These are phyloP conservation scores for Cenchrus purpureus DNA, from an alignment of 176 grass and related monocot species.

Conservation along the genomic window DNA sequence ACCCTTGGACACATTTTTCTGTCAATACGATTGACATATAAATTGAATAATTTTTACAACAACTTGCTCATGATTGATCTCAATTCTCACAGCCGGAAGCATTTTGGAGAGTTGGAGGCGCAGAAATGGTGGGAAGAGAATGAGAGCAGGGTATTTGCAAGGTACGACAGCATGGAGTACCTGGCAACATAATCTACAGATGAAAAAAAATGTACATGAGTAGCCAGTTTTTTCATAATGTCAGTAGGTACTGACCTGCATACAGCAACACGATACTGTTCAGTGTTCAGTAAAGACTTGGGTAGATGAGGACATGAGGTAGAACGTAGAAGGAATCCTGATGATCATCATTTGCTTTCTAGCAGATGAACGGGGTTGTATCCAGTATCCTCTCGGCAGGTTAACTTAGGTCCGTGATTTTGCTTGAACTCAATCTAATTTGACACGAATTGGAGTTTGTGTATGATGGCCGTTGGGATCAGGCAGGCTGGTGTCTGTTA, in stretches of 20 bases:
- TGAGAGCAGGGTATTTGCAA: conserved; percentile 57
- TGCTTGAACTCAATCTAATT: not conserved
- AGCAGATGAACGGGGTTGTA: not conserved
- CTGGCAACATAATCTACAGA: not conserved
- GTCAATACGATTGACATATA: not conserved
- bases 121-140: conserved; percentile 93
- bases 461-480: not conserved
- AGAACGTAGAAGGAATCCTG: not conserved
- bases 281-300: not conserved
- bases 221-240: conserved; percentile 5
- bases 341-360: not conserved
- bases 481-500: not conserved
- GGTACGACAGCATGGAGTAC: conserved; percentile 59
- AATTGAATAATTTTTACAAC: not conserved
- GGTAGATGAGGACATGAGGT: not conserved
- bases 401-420: not conserved
- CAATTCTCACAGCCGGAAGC: conserved; percentile 65
- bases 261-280: not conserved
- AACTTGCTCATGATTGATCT: conserved; percentile 28
- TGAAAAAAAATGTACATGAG: not conserved
- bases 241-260: not conserved
- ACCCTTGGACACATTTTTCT: not conserved
- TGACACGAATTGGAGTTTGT: not conserved
- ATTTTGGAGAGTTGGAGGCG: conserved; percentile 76
- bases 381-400: not conserved